Conservation (phyloP, 352 stramenopile species). For the Pythium sukuiense region DNA sequence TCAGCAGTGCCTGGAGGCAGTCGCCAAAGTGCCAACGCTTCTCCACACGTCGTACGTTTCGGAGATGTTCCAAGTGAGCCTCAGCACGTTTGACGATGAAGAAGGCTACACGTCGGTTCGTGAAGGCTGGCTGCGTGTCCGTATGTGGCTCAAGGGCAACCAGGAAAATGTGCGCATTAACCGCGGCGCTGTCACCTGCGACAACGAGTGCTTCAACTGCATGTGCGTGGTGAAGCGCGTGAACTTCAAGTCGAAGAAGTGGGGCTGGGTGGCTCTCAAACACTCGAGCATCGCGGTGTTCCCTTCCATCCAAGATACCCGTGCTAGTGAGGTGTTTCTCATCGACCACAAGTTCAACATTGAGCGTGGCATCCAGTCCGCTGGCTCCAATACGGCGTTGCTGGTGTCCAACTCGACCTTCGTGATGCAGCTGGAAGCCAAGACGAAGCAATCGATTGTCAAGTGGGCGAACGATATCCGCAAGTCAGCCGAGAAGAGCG, state of each 20-base stretch:
- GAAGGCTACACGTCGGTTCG: constrained; percentile 76
- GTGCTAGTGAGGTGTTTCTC: constrained; percentile 66
- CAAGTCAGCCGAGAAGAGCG: constrained; percentile 57
- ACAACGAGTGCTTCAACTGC: constrained; percentile 90
- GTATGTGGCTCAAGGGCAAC: constrained; percentile 84
- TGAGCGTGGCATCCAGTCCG: constrained; percentile 73
- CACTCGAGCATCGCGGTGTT: constrained; percentile 81
- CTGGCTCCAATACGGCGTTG: constrained; percentile 74
- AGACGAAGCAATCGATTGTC: constrained; percentile 72
- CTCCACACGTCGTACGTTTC: constrained; percentile 71
- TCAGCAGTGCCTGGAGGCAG: constrained; percentile 69
- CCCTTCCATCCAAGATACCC: constrained; percentile 71
- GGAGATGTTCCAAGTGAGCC: constrained; percentile 81
- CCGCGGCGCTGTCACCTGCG: constrained; percentile 65
- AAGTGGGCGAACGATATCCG: constrained; percentile 89
- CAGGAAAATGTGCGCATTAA: constrained; percentile 87
- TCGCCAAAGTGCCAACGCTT: constrained; percentile 62
- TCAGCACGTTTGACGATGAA: constrained; percentile 84
- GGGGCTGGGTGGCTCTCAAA: constrained; percentile 83
- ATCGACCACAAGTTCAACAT: constrained; percentile 86
- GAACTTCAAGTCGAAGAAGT: constrained; percentile 79
- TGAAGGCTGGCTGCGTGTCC: constrained; percentile 83
- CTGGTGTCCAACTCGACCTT: constrained; percentile 83
- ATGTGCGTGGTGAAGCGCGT: constrained; percentile 88
- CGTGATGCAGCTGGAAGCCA: constrained; percentile 83